Percentiles rank a stretch among this genome's conserved stretches.
Evolutionary conservation across 1,139 yeast species (phyloP).

Genomic region (Yamadazyma taylorii): DNA sequence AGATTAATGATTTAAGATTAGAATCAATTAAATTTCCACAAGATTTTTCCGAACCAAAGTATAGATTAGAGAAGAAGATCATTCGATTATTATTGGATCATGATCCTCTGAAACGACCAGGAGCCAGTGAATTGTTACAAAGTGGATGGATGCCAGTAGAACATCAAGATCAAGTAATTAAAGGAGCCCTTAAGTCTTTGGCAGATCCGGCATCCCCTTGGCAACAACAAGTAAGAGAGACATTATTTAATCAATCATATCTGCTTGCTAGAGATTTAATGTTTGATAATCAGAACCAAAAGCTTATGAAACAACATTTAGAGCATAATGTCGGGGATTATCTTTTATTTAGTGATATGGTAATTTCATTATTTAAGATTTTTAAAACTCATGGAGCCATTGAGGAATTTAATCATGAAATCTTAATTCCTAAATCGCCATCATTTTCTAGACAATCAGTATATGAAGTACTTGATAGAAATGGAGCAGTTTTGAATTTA

Average conservation of each 20-base stretch:
- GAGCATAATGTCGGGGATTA: slow-evolving; percentile 36
- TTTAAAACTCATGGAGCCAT: slow-evolving; percentile 86
- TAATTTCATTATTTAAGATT: slow-evolving; percentile 55
- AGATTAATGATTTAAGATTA: slow-evolving; percentile 61
- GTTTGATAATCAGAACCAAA: slow-evolving; percentile 54
- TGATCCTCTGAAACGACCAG: slow-evolving; percentile 73
- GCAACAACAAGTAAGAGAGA: slow-evolving; percentile 88
- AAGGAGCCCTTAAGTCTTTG: slow-evolving; percentile 80
- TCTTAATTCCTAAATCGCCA: slow-evolving; percentile 80
- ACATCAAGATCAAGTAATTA: slow-evolving; percentile 85
- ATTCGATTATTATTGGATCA: slow-evolving; percentile 70
- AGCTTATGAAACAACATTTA: slow-evolving; percentile 22
- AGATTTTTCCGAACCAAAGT: slow-evolving; percentile 54
- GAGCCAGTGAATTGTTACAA: slow-evolving; percentile 70
- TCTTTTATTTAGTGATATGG: slow-evolving; percentile 49
- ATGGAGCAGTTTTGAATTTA: slow-evolving; percentile 83
- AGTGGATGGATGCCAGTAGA: slow-evolving; percentile 87
- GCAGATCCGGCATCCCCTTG: slow-evolving; percentile 92
- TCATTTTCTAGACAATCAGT: slow-evolving; percentile 62
- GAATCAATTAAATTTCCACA: slow-evolving; percentile 63
- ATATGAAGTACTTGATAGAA: slow-evolving; percentile 78
- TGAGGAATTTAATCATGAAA: slow-evolving; percentile 53
- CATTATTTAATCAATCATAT: slow-evolving; percentile 80
- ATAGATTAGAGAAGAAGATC: slow-evolving; percentile 61
- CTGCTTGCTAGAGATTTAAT: slow-evolving; percentile 78